phyloP scores from a whole-genome alignment of 2,329 filamentous ascomycete species.

The Proliferodiscus dingleyae region DNA sequence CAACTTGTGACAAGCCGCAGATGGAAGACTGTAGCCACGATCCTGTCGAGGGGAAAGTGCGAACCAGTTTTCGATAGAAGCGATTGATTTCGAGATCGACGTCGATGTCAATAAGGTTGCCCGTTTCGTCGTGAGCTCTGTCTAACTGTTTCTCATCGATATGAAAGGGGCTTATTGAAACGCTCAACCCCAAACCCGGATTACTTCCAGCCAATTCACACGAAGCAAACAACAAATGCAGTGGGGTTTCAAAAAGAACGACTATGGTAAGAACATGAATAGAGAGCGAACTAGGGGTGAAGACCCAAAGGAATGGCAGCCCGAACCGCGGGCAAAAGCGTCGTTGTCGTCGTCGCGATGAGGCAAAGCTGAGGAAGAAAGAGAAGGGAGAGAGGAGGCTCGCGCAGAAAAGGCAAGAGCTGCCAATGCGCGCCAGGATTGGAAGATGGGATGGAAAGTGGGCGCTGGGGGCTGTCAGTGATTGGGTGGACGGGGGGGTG shows the following conservation, averaged over 20 bases:
- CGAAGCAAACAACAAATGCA: background rate
- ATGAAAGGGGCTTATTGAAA: conserved; percentile 22
- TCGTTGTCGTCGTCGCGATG: conserved; percentile 17
- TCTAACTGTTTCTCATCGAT: conserved; percentile 11
- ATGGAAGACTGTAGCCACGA: background rate
- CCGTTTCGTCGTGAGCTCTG: conserved; percentile 15
- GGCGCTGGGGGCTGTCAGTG: no score
- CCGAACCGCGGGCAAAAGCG: conserved; percentile 46
- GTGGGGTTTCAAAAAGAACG: conserved; percentile 29
- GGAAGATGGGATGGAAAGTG: no score
- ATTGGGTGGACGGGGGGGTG: conserved; percentile 16
- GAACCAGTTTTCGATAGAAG: conserved; percentile 8
- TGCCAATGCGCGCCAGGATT: no score
- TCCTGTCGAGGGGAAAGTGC: conserved; percentile 15
- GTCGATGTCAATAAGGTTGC: conserved; percentile 4
- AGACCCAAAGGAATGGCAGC: conserved; percentile 50
- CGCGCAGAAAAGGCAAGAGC: no score
- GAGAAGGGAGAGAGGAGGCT: conserved; percentile 27
- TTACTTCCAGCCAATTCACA: conserved; percentile 4
- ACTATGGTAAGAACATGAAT: conserved; percentile 28
- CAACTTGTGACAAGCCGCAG: background rate
- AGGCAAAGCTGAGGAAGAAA: conserved; percentile 24
- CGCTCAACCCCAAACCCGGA: conserved; percentile 13
- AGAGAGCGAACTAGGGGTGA: conserved; percentile 36
- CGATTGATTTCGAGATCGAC: conserved; percentile 4